A percentile compares a stretch with the other conserved stretches of the same genome.
Conservation (phyloP, 768 basidiomycete genomes). For the Panaeolus papilionaceus region DNA sequence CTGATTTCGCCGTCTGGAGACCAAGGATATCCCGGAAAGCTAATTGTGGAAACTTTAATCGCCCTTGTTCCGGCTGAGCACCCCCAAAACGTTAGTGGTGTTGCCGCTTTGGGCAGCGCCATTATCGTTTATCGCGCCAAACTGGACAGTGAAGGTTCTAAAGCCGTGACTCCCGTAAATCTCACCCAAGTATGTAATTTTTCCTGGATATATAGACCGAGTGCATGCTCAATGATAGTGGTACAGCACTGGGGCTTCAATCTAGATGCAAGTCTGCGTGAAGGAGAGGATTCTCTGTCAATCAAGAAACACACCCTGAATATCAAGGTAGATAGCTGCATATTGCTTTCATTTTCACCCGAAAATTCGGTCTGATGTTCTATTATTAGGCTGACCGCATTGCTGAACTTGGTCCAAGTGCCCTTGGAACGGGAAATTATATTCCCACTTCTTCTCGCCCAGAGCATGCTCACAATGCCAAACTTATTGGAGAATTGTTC, state of each 20-base stretch:
- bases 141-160: conserved; percentile 51
- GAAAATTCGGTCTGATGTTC: conserved; percentile 8
- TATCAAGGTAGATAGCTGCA: conserved; percentile 41
- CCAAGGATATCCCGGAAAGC: conserved; percentile 71
- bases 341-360: background rate
- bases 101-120: conserved; percentile 58
- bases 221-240: conserved; percentile 12
- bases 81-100: conserved; percentile 34
- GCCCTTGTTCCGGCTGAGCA: conserved; percentile 47
- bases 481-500: conserved; percentile 61
- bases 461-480: conserved; percentile 54
- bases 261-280: conserved; percentile 68
- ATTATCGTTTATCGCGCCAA: conserved; percentile 74
- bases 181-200: conserved; percentile 65
- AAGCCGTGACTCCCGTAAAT: conserved; percentile 72
- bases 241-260: conserved; percentile 84
- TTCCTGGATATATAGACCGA: conserved; percentile 15
- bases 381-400: conserved; percentile 55
- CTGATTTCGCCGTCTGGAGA: conserved; percentile 67
- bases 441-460: conserved; percentile 51
- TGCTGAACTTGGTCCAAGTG: conserved; percentile 55
- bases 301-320: conserved; percentile 57
- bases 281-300: conserved; percentile 46
- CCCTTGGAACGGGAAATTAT: conserved; percentile 60
- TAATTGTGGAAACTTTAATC: conserved; percentile 64